These are phyloP conservation scores for Heracleum sosnowskyi DNA, from an alignment of 129 eudicot genomes.

Conservation along the genomic window DNA sequence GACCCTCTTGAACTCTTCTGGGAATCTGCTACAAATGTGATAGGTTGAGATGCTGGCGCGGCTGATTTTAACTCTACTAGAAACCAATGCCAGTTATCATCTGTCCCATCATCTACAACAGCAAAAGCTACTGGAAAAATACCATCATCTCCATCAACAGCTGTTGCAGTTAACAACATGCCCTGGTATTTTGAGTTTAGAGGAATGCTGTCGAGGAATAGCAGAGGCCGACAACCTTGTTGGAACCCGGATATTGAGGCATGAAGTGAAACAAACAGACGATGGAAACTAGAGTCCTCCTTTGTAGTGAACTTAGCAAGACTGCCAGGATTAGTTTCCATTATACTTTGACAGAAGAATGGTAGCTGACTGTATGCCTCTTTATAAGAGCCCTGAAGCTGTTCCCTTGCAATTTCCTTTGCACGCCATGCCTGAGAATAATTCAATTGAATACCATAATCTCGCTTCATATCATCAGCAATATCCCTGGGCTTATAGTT, in stretches of 20 bases:
- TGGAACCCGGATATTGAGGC: constrained; percentile 81
- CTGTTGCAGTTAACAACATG: constrained; percentile 56
- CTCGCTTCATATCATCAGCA: constrained; percentile 65
- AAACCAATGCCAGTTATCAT: constrained; percentile 88
- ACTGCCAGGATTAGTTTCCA: constrained; percentile 87
- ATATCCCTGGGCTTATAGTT: constrained; percentile 84
- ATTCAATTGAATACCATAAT: constrained; percentile 74
- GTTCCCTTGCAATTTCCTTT: constrained; percentile 75
- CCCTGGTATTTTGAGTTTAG: constrained; percentile 86
- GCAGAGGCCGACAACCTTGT: constrained; percentile 77
- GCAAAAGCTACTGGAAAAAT: constrained; percentile 84
- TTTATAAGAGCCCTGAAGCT: constrained; percentile 85
- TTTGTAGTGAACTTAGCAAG: constrained; percentile 63
- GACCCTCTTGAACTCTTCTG: constrained; percentile 61
- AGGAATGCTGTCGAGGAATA: constrained; percentile 68
- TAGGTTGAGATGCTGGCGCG: constrained; percentile 38
- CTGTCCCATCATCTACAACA: constrained; percentile 77
- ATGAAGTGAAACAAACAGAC: constrained; percentile 72
- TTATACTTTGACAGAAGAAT: constrained; percentile 64
- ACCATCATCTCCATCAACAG: constrained; percentile 80
- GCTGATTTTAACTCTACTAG: constrained; percentile 53
- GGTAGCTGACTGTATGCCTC: constrained; percentile 76
- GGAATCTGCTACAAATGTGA: constrained; percentile 69
- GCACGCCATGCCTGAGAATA: constrained; percentile 98
- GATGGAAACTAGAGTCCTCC: constrained; percentile 80